A percentile compares a stretch with the other conserved stretches of the same genome.
Evolutionary conservation across 2,329 filamentous ascomycete species (phyloP).

Genomic region (Diplodia corticola): DNA sequence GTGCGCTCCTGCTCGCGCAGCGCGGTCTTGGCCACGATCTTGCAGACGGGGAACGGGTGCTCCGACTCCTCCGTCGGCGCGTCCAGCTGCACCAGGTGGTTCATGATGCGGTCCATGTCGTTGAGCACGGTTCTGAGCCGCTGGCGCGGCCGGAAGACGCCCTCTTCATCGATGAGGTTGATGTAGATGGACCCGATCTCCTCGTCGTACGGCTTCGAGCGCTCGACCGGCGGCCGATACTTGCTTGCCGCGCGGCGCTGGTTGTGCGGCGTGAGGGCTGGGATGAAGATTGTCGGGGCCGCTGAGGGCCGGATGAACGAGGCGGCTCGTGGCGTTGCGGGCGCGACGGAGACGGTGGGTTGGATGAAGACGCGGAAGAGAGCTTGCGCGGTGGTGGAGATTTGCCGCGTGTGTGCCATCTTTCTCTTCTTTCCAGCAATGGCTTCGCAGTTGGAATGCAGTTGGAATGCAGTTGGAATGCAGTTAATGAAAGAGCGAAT

Average conservation of each 20-base stretch:
- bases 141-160: conserved; percentile 38
- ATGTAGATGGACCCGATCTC: conserved; percentile 50
- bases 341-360: neutral
- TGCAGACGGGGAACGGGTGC: conserved; percentile 66
- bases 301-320: conserved; percentile 23
- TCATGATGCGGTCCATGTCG: conserved; percentile 50
- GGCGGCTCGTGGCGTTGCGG: conserved; percentile 26
- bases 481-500: neutral
- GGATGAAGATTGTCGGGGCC: neutral
- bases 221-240: conserved; percentile 40
- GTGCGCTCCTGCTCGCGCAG: conserved; percentile 49
- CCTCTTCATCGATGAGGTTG: conserved; percentile 45
- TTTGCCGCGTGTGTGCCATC: conserved; percentile 28
- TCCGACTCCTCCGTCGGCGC: conserved; percentile 29
- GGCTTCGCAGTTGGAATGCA: too few species aligned
- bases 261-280: conserved; percentile 10
- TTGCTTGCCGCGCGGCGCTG: conserved; percentile 25
- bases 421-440: neutral
- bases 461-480: too few species aligned
- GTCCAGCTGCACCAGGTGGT: conserved; percentile 54
- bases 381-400: conserved; percentile 41
- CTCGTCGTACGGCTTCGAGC: conserved; percentile 47
- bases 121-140: conserved; percentile 42
- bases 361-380: conserved; percentile 48
- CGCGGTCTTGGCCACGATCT: conserved; percentile 62